phyloP scores from a whole-genome alignment of 2,329 filamentous ascomycete species.

The Hypoxylon sp. region DNA sequence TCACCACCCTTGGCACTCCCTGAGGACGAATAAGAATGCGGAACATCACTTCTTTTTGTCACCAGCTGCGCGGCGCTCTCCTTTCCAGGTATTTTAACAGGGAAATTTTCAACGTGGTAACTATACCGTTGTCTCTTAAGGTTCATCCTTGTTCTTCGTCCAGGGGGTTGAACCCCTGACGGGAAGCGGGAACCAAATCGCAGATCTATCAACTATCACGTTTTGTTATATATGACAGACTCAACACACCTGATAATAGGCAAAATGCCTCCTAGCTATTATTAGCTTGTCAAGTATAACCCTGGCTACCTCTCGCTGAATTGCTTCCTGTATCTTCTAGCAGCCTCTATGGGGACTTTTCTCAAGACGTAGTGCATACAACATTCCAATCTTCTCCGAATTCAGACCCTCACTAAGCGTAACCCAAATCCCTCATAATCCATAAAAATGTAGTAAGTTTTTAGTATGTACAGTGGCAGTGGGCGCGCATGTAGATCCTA shows the following conservation, averaged over 20 bases:
- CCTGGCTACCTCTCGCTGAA: background rate
- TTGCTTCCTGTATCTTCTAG: background rate
- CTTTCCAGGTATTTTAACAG: conserved; percentile 24
- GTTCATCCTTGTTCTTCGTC: conserved; percentile 35
- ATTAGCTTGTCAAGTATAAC: background rate
- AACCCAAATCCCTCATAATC: conserved; percentile 24
- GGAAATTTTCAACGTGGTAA: conserved; percentile 24
- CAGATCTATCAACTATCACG: conserved; percentile 36
- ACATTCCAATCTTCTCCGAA: background rate
- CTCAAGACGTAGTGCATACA: background rate
- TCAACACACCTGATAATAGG: conserved; percentile 11
- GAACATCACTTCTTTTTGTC: background rate
- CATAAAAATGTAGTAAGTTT: conserved; percentile 36
- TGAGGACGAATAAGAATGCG: conserved; percentile 12
- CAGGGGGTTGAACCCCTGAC: conserved; percentile 33
- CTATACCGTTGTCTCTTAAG: conserved; percentile 30
- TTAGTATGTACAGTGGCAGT: conserved; percentile 27
- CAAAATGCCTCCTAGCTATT: conserved; percentile 5
- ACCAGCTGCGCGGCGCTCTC: conserved; percentile 6
- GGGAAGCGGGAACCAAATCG: conserved; percentile 43
- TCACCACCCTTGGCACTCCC: background rate
- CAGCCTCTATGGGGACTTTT: background rate
- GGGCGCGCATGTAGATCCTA: conserved; percentile 36
- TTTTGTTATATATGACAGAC: conserved; percentile 40
- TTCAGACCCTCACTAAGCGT: conserved; percentile 20